Conservation (phyloP, 2,329 filamentous ascomycete genomes). For the Epichloe hybrida region DNA sequence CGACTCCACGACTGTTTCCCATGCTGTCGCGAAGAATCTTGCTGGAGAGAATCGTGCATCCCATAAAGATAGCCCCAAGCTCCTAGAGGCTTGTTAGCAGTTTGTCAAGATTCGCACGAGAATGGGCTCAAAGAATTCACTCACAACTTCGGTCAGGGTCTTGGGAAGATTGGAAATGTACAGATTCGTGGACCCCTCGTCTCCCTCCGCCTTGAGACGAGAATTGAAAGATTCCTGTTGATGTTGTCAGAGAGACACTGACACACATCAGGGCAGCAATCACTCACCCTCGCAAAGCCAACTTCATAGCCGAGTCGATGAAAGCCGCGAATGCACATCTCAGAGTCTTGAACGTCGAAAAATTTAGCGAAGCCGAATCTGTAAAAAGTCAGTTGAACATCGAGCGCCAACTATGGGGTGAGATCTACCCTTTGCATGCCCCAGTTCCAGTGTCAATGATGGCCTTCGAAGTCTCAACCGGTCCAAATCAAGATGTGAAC, state of each 20-base stretch:
- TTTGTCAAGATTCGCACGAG: not conserved
- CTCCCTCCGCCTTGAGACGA: constrained; percentile 89
- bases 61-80: constrained; percentile 63
- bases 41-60: constrained; percentile 77
- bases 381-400: constrained; percentile 5
- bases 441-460: constrained; percentile 92
- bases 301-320: constrained; percentile 93
- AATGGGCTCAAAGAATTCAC: constrained; percentile 17
- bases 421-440: constrained; percentile 80
- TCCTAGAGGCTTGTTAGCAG: constrained; percentile 34
- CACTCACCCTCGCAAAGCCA: constrained; percentile 76
- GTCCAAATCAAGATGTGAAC: constrained; percentile 79
- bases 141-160: constrained; percentile 76
- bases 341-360: constrained; percentile 71
- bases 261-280: not conserved
- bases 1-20: constrained; percentile 90
- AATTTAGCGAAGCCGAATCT: constrained; percentile 99
- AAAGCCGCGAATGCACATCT: constrained; percentile 92
- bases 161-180: constrained; percentile 97
- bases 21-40: constrained; percentile 87
- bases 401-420: not conserved
- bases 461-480: constrained; percentile 92
- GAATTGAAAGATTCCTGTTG: constrained; percentile 90
- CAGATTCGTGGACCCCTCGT: constrained; percentile 81
- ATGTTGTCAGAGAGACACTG: constrained; percentile 13